Evolutionary conservation across 2,329 filamentous ascomycete species (phyloP), one percentile per base, ranked within the genome.

Genomic region (Dendryphion nanum): DNA sequence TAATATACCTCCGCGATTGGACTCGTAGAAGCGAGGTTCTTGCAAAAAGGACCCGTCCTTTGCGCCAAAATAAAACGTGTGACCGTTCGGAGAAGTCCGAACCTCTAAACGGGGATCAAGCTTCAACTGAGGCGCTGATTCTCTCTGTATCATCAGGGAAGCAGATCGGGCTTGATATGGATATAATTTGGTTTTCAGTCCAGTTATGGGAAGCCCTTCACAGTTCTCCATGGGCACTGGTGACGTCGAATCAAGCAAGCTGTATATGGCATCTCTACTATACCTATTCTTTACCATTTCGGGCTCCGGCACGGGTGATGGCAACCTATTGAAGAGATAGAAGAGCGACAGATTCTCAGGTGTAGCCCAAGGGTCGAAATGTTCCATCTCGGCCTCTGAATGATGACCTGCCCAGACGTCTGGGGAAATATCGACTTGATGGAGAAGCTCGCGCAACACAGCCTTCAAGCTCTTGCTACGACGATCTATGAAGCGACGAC

Each of bases 141-240:
- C 91, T 37, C 84, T 82, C 58, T 93, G 84, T 14, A 95, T 68
- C 89, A 97, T 96, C 18, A 84, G 61, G 4, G 86, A 87, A 1
- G 85, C 84, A 1, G 89, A 91, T 30, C 84, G 78, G 35, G 83
- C 77, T 61, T 97, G 91, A 52, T 95, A 94, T 0, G 78, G 75
- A 57, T 93, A 86, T 0, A 96, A 70, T 0, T 68, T 67, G 0
- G 87, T 86, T 12, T 63, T 76, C 4, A 90, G 61, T 0, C 84
- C 85, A 1, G 66, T 55, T 1, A 86, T 21, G 5, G 55, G 45
- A 32, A 55, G 48, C 23, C 57, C 44, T 10, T 57, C 54, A 26
- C 42, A 33, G 4, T 55, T 48, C 21, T 57, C 74, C 73, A 21
- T 70, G 57, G 32, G 42, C 2, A 53, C 46, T 23, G 43, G 45